Base-by-base conservation (phyloP, 441 rosid genomes). In the Gossypium davidsonii region DNA sequence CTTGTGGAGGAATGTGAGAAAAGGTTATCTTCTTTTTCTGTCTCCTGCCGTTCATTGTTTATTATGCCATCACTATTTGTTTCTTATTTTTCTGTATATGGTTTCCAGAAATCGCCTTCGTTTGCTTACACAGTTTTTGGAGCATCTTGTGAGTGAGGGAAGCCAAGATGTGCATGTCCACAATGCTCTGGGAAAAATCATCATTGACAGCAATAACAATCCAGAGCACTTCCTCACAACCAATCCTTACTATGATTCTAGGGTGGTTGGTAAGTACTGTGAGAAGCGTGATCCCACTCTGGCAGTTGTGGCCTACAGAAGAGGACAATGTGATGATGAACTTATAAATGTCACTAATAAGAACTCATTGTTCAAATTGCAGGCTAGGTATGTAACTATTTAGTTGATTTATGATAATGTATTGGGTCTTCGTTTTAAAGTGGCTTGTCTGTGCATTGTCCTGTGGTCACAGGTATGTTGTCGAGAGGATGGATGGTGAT, bases 141-240 rank as follows among this genome's bases (percentile, higher is more conserved):
- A 96, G 94, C 99, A 96, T 91, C 91, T 96, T 77, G 99, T 96
- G 59, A 94, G 98, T 78, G 99, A 96, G 84, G 98, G 99, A 75
- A 96, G 99, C 86, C 98, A 92, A 82, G 99, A 96, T 87, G 96
- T 90, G 37, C 99, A 96, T 79, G 99, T 92, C 72, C 98, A 94
- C 82, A 92, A 96, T 90, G 99, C 98, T 63, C 83, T 96, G 82
- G 98, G 99, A 82, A 96, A 96, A 91, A 96, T 96, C 49, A 96
- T 96, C 70, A 96, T 96, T 61, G 99, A 96, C 65, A 96, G 98
- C 84, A 91, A 91, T 74, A 93, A 96, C 88, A 96, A 96, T 79
- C 99, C 99, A 10, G 99, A 96, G 85, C 99, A 96, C 81, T 96
- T 96, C 79, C 91, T 96, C 48, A 96, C 98, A 28, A 96, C 98